phyloP scores from a whole-genome alignment of 768 basidiomycete genomes.

The Pleurotus salmoneostramineus region DNA sequence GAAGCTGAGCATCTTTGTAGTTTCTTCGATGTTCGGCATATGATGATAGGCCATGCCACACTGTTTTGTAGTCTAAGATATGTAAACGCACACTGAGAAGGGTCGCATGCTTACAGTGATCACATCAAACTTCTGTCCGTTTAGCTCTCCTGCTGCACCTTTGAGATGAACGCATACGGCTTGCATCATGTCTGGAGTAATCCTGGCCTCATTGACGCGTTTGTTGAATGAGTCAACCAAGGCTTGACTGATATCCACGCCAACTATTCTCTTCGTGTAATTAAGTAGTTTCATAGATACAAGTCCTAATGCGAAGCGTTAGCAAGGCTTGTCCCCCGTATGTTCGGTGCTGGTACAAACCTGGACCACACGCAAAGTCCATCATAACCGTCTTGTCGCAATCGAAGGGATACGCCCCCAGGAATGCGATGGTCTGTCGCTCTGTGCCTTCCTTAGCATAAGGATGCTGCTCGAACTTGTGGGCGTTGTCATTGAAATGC shows the following conservation, averaged over 20 bases:
- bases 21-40: slow-evolving; percentile 44
- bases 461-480: slow-evolving; percentile 15
- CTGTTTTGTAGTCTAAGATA: slow-evolving; percentile 28
- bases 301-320: too few species aligned
- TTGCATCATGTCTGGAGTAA: slow-evolving; percentile 60
- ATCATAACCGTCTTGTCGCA: slow-evolving; percentile 53
- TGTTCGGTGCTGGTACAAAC: too few species aligned
- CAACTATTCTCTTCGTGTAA: slow-evolving; percentile 58
- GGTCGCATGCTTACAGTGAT: too few species aligned
- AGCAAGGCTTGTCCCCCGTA: too few species aligned
- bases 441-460: slow-evolving; percentile 20
- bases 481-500: slow-evolving; percentile 26
- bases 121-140: slow-evolving; percentile 59
- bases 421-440: slow-evolving; percentile 34
- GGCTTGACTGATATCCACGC: slow-evolving; percentile 71
- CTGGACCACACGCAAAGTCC: slow-evolving; percentile 77
- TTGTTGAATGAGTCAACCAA: slow-evolving; percentile 27
- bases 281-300: slow-evolving; percentile 58
- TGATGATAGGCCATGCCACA: slow-evolving; percentile 67
- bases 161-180: slow-evolving; percentile 52
- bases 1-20: slow-evolving; percentile 45
- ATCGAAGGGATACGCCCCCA: slow-evolving; percentile 43
- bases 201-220: slow-evolving; percentile 51
- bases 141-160: slow-evolving; percentile 28
- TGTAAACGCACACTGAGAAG: too few species aligned